These are phyloP conservation scores for Tulasnella sp. DNA, from an alignment of 768 basidiomycete species.

Conservation along the genomic window DNA sequence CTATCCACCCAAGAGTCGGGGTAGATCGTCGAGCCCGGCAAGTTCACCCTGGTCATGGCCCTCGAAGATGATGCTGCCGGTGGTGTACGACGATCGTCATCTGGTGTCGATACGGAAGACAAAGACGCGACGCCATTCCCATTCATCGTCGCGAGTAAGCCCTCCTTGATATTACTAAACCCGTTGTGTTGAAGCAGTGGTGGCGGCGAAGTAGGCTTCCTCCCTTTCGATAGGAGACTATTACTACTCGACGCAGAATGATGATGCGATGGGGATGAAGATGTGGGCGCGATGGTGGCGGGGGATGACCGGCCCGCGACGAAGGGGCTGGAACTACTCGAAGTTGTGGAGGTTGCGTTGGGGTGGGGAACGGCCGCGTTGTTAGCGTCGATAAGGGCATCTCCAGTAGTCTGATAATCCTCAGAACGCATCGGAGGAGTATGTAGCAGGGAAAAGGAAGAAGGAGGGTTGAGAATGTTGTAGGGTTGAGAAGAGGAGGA, in stretches of 20 bases:
- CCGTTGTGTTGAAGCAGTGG: not conserved
- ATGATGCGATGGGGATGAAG: no score
- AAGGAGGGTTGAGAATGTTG: not conserved
- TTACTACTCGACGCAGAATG: no score
- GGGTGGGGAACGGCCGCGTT: not conserved
- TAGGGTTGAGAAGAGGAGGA: conserved; percentile 6
- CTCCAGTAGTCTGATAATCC: not conserved
- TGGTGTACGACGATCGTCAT: not conserved
- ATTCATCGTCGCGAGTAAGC: not conserved
- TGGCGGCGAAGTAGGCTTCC: not conserved
- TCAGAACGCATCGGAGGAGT: not conserved
- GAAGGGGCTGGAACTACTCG: not conserved
- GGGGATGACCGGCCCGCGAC: not conserved
- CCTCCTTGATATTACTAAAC: not conserved
- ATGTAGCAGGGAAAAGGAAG: not conserved
- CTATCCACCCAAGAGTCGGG: conserved; percentile 65
- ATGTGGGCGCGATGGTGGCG: not conserved
- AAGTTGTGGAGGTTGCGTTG: not conserved
- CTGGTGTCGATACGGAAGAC: not conserved
- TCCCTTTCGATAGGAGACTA: no score
- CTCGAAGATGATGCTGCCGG: not conserved
- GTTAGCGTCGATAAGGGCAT: not conserved
- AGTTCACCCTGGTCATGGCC: conserved; percentile 47
- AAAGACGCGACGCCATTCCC: not conserved
- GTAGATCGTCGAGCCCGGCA: conserved; percentile 66